Percentiles rank a stretch among this genome's conserved stretches.
Evolutionary conservation across 495 filamentous ascomycete species (phyloP).

Genomic region (Penicillium antarcticum): DNA sequence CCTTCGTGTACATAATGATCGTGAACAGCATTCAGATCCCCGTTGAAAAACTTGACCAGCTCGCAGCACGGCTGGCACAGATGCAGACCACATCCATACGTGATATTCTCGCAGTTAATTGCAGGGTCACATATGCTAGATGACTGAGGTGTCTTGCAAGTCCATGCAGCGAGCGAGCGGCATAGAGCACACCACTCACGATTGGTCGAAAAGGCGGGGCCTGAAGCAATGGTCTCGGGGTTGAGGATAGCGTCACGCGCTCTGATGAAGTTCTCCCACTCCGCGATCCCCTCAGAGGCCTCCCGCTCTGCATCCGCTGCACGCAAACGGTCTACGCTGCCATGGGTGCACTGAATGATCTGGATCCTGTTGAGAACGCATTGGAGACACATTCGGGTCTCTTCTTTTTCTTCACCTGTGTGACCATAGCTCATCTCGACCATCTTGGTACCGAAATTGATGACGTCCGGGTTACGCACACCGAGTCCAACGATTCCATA

Average conservation of each 20-base stretch:
- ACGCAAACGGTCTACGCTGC: background rate
- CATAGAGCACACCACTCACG: slow-evolving; percentile 10
- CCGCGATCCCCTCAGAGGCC: background rate
- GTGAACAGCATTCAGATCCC: slow-evolving; percentile 2
- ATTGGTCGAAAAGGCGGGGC: background rate
- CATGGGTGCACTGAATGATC: slow-evolving; percentile 7
- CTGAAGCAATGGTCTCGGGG: background rate
- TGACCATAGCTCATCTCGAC: slow-evolving; percentile 2
- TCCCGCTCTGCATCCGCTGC: background rate
- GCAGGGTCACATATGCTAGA: background rate
- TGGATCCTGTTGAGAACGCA: background rate
- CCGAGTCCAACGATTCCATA: slow-evolving; percentile 11
- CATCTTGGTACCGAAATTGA: background rate
- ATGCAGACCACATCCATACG: slow-evolving; percentile 2
- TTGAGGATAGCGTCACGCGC: background rate
- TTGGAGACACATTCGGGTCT: slow-evolving; percentile 7
- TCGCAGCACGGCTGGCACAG: slow-evolving; percentile 6
- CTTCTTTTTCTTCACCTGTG: slow-evolving; percentile 2
- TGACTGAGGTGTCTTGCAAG: background rate
- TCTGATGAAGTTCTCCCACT: background rate
- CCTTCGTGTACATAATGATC: no score
- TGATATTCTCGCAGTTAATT: background rate
- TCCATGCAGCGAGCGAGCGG: slow-evolving; percentile 2
- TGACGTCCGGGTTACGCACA: background rate
- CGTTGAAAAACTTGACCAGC: background rate